Evolutionary conservation across 2,329 filamentous ascomycete species (phyloP).

Genomic region (Karstenula rhodostoma): DNA sequence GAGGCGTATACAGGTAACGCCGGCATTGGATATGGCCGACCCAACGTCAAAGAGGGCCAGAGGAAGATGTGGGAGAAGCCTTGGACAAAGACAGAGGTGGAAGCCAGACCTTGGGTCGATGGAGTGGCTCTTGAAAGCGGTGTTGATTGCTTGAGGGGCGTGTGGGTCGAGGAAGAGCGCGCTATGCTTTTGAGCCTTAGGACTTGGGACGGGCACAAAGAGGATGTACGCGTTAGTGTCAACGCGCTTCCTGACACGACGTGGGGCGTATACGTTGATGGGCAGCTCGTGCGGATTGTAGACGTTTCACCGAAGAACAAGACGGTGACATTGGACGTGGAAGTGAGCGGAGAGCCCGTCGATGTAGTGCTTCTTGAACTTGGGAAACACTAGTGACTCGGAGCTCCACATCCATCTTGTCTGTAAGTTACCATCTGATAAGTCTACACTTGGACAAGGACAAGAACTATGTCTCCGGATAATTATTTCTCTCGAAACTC

Average conservation of each 20-base stretch:
- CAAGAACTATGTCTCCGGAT: too few species aligned
- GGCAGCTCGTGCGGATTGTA: not conserved
- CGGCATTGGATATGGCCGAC: constrained; percentile 46
- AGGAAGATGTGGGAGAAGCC: constrained; percentile 48
- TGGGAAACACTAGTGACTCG: not conserved
- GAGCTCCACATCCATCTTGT: not conserved
- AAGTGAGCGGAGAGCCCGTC: constrained; percentile 5
- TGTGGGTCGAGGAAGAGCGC: constrained; percentile 25
- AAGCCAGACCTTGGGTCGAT: constrained; percentile 42
- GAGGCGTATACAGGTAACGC: constrained; percentile 51
- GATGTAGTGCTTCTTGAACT: constrained; percentile 1
- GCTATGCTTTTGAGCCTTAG: constrained; percentile 25
- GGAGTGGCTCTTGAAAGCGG: constrained; percentile 26
- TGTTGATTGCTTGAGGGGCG: constrained; percentile 33
- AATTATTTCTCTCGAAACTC: too few species aligned
- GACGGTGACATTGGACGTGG: not conserved
- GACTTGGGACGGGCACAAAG: constrained; percentile 23
- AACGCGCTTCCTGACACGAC: not conserved
- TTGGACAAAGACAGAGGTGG: constrained; percentile 34
- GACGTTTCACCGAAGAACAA: not conserved
- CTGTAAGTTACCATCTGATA: too few species aligned
- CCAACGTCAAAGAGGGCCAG: constrained; percentile 50
- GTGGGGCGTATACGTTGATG: not conserved
- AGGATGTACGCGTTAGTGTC: not conserved
- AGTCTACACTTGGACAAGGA: too few species aligned